phyloP scores from a whole-genome alignment of 116 monocot genomes.

The Zostera marina region DNA sequence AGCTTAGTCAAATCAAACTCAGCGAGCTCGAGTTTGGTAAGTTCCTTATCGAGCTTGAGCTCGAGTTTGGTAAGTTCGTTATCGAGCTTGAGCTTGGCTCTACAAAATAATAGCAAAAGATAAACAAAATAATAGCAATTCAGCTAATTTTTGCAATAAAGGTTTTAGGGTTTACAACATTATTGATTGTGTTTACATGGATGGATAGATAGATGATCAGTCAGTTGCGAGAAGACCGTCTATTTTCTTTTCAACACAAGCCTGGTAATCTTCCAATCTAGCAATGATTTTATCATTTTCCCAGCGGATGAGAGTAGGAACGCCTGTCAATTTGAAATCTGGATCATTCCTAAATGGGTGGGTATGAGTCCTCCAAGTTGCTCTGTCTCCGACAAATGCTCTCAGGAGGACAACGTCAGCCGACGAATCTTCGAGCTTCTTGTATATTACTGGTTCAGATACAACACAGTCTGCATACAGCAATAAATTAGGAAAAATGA shows the following conservation, averaged over 20 bases:
- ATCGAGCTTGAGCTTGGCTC: too few species aligned
- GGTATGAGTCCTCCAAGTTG: slow-evolving; percentile 54
- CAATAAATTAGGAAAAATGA: background rate
- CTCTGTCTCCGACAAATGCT: slow-evolving; percentile 51
- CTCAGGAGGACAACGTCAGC: slow-evolving; percentile 40
- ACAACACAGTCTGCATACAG: slow-evolving; percentile 47
- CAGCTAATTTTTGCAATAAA: too few species aligned
- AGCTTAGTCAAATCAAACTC: too few species aligned
- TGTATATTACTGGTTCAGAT: slow-evolving; percentile 58
- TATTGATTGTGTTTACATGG: too few species aligned
- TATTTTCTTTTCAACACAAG: slow-evolving; percentile 38
- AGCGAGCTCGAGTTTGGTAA: too few species aligned
- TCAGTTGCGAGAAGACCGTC: slow-evolving; percentile 20
- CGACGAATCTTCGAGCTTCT: slow-evolving; percentile 29
- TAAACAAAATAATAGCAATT: too few species aligned
- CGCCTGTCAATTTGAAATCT: slow-evolving; percentile 46
- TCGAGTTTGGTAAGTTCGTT: too few species aligned
- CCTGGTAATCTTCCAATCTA: slow-evolving; percentile 58
- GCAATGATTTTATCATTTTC: slow-evolving; percentile 31
- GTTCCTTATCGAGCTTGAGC: too few species aligned
- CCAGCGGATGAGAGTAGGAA: slow-evolving; percentile 68
- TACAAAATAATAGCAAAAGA: too few species aligned
- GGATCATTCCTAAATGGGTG: slow-evolving; percentile 54
- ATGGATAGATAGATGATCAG: background rate
- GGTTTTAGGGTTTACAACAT: too few species aligned